phyloP scores from a whole-genome alignment of 345 rosid species.

The Populus ilicifolia region DNA sequence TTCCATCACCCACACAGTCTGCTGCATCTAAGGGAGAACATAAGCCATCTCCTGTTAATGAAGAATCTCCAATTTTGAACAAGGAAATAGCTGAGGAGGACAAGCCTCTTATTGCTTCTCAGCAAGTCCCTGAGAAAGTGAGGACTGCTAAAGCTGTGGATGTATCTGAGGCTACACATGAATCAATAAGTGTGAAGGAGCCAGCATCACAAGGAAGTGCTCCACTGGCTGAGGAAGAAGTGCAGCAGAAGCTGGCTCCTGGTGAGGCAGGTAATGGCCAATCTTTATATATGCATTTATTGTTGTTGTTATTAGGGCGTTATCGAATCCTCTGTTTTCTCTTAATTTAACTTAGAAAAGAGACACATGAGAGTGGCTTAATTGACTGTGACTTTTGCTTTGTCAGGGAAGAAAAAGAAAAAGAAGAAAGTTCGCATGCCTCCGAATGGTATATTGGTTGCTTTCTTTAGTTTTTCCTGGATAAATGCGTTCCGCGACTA shows the following conservation, averaged over 20 bases:
- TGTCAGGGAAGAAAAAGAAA: conserved; percentile 73
- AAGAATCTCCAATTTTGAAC: conserved; percentile 34
- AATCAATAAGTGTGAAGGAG: conserved; percentile 68
- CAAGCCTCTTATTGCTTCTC: conserved; percentile 43
- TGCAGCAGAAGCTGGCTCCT: conserved; percentile 35
- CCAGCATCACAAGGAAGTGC: conserved; percentile 56
- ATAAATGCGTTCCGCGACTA: neutral
- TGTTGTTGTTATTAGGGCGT: neutral
- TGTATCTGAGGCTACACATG: conserved; percentile 62
- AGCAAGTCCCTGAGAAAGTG: conserved; percentile 38
- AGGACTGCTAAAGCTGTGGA: conserved; percentile 42
- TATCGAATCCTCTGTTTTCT: neutral
- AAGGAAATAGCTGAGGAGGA: conserved; percentile 38
- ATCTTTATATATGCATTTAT: neutral
- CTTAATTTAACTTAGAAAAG: neutral
- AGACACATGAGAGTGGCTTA: neutral
- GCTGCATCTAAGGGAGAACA: conserved; percentile 73
- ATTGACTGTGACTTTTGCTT: conserved; percentile 10
- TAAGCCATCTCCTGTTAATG: conserved; percentile 29
- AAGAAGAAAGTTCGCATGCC: conserved; percentile 73
- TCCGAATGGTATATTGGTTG: conserved; percentile 40
- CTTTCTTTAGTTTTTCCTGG: neutral
- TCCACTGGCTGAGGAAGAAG: conserved; percentile 32
- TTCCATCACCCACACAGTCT: conserved; percentile 71
- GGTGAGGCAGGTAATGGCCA: conserved; percentile 22